Evolutionary conservation across 208 protist species (phyloP).

Genomic region (Crithidia sp.): DNA sequence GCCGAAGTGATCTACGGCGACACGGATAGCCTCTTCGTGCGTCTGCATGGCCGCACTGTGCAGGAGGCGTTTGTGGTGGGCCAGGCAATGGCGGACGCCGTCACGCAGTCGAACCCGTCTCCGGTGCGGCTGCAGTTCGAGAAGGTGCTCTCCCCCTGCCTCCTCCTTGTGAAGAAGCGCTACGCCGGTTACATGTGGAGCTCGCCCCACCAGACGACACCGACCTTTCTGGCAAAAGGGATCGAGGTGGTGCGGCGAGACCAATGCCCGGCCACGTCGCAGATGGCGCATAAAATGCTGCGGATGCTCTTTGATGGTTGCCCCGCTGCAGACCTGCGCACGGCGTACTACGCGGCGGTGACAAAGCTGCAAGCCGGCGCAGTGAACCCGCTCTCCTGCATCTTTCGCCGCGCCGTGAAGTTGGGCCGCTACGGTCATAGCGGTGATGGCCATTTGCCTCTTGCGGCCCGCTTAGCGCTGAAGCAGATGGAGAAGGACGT

Average conservation of each 20-base stretch:
- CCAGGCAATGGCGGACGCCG: slow-evolving; percentile 78
- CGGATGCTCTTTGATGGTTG: slow-evolving; percentile 59
- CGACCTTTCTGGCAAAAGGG: slow-evolving; percentile 98
- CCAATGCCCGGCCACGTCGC: slow-evolving; percentile 94
- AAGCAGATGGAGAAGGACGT: slow-evolving; percentile 66
- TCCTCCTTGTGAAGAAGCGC: slow-evolving; percentile 99
- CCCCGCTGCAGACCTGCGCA: slow-evolving; percentile 26
- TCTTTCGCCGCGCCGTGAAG: slow-evolving; percentile 84
- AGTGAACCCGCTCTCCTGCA: slow-evolving; percentile 59
- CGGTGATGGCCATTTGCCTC: slow-evolving; percentile 44
- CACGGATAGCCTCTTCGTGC: slow-evolving; percentile 99
- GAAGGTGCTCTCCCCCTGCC: slow-evolving; percentile 99
- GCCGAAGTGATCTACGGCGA: slow-evolving; percentile 99
- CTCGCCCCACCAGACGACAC: slow-evolving; percentile 90
- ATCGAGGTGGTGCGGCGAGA: slow-evolving; percentile 99
- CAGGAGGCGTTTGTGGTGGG: slow-evolving; percentile 74
- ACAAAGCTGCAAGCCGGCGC: slow-evolving; percentile 53
- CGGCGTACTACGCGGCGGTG: slow-evolving; percentile 44
- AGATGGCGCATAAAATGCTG: slow-evolving; percentile 49
- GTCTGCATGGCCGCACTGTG: slow-evolving; percentile 56
- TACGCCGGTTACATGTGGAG: slow-evolving; percentile 99
- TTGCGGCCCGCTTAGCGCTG: slow-evolving; percentile 67
- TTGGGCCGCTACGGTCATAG: slow-evolving; percentile 60
- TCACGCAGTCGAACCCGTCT: slow-evolving; percentile 93
- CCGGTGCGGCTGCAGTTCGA: slow-evolving; percentile 99